Percentiles rank a stretch among this genome's conserved stretches.
Conservation (phyloP, 208 protist species). For the Leishmania guyanensis region DNA sequence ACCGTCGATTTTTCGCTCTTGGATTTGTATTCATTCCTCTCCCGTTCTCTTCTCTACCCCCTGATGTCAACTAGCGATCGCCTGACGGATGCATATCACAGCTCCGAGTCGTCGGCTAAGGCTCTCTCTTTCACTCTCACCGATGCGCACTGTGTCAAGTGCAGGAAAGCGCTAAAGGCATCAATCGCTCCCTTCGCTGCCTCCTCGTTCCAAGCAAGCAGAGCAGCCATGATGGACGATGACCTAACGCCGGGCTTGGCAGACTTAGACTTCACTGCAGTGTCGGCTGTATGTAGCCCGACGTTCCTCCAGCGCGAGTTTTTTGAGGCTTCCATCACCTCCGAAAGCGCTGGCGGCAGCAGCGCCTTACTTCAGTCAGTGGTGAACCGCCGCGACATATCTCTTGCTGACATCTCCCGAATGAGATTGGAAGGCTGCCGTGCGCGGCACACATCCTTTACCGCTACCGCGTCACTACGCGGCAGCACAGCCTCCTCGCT, state of each 20-base stretch:
- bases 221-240: not conserved
- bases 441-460: conserved; percentile 14
- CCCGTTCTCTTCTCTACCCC: not conserved
- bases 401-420: conserved; percentile 35
- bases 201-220: not conserved
- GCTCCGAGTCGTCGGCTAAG: conserved; percentile 17
- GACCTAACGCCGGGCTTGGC: not conserved
- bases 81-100: conserved; percentile 13
- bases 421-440: conserved; percentile 50
- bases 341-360: not conserved
- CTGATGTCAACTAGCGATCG: conserved; percentile 22
- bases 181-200: not conserved
- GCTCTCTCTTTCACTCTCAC: conserved; percentile 7
- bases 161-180: not conserved
- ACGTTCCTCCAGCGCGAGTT: not conserved
- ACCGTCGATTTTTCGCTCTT: not conserved
- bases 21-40: not conserved
- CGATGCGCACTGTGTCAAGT: not conserved
- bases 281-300: not conserved
- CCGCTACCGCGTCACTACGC: conserved; percentile 1
- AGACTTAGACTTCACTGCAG: not conserved
- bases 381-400: conserved; percentile 26
- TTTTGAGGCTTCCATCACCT: not conserved
- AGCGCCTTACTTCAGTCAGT: not conserved
- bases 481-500: conserved; percentile 9